Conservation (phyloP, 495 filamentous ascomycete species). For the Aspergillus bertholletiae region DNA sequence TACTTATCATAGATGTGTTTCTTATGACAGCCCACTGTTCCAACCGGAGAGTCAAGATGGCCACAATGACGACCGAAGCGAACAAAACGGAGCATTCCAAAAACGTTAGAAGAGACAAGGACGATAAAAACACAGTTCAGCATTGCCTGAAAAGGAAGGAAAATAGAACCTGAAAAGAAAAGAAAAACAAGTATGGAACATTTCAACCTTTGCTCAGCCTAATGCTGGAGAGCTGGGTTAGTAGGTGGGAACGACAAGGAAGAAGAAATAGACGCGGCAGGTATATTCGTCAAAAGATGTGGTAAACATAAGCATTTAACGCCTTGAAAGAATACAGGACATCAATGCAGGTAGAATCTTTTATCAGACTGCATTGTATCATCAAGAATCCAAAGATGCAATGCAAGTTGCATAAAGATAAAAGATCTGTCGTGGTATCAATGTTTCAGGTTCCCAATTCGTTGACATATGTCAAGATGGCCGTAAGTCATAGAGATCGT, state of each 20-base stretch:
- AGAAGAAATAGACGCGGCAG: not conserved
- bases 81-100: conserved; percentile 16
- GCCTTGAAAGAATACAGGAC: conserved; percentile 23
- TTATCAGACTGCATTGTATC: conserved; percentile 14
- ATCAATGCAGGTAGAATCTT: conserved; percentile 14
- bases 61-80: not conserved
- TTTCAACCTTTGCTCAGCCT: not conserved
- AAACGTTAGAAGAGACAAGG: conserved; percentile 13
- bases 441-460: conserved; percentile 24
- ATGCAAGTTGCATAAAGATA: conserved; percentile 21
- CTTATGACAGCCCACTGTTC: not conserved
- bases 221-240: not conserved
- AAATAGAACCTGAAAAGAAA: conserved; percentile 9
- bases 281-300: conserved; percentile 9
- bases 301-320: conserved; percentile 13
- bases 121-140: conserved; percentile 28
- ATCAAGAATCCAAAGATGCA: conserved; percentile 23
- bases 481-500: conserved; percentile 48
- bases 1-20: not conserved
- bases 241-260: not conserved
- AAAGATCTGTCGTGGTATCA: conserved; percentile 30
- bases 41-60: not conserved
- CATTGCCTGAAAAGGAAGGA: conserved; percentile 9
- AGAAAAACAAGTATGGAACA: conserved; percentile 6
- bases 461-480: conserved; percentile 32